Percentiles rank a stretch among this genome's conserved stretches.
Conservation (phyloP, 2,329 filamentous ascomycete species). For the Orbilia brochopaga region DNA sequence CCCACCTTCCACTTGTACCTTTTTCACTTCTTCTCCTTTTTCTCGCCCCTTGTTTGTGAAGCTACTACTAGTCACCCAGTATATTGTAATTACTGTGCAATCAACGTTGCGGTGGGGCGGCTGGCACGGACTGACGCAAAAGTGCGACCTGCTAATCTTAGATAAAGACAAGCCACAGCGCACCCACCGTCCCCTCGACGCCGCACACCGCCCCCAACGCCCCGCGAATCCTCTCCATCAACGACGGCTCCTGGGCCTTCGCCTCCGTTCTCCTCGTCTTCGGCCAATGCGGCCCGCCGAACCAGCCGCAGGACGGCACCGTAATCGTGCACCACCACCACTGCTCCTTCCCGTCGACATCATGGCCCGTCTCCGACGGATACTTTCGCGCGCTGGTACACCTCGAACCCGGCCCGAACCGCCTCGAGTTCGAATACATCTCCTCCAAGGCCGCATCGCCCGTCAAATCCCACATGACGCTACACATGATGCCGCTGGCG, state of each 20-base stretch:
- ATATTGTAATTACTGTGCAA: too few relatives aligned
- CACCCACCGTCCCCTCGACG: constrained; percentile 1
- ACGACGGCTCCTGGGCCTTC: constrained; percentile 53
- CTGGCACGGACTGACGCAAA: not conserved
- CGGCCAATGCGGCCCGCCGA: constrained; percentile 52
- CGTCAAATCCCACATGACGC: constrained; percentile 49
- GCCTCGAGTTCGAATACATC: constrained; percentile 81
- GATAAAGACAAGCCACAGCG: constrained; percentile 8
- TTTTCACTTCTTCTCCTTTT: not conserved
- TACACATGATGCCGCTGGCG: constrained; percentile 53
- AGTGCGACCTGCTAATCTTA: constrained; percentile 1
- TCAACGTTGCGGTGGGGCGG: too few relatives aligned
- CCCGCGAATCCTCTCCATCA: constrained; percentile 53
- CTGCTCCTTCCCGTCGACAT: constrained; percentile 79
- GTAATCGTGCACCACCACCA: constrained; percentile 81
- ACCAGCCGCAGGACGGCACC: constrained; percentile 67
- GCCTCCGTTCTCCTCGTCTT: constrained; percentile 53
- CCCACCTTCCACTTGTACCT: not conserved
- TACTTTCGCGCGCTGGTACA: constrained; percentile 92
- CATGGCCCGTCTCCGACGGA: constrained; percentile 86
- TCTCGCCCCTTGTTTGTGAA: too few relatives aligned
- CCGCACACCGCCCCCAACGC: constrained; percentile 45
- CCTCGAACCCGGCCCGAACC: constrained; percentile 88
- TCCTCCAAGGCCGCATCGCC: constrained; percentile 40
- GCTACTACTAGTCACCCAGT: too few relatives aligned